Evolutionary conservation across 768 basidiomycete genomes (phyloP).

Genomic region (Piloderma croceum): DNA sequence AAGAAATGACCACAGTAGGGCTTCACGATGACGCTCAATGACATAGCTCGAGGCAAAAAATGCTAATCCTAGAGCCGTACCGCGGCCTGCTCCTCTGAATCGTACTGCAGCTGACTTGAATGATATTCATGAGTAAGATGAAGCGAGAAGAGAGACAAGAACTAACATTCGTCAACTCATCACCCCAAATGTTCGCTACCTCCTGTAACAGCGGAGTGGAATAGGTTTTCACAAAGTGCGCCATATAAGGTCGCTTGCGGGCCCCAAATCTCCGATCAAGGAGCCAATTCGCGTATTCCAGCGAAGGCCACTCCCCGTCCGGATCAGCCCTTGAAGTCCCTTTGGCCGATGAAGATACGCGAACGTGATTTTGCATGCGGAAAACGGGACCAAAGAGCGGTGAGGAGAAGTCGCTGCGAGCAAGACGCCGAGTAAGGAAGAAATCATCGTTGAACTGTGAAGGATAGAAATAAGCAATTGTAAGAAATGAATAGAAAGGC

Average conservation of each 20-base stretch:
- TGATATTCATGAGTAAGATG: background rate
- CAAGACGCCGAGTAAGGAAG: constrained; percentile 9
- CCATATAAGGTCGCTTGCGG: constrained; percentile 9
- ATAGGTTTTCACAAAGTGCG: constrained; percentile 11
- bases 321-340: constrained; percentile 6
- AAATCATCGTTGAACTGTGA: constrained; percentile 15
- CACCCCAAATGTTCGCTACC: constrained; percentile 10
- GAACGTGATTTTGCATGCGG: constrained; percentile 12
- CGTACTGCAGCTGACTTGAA: constrained; percentile 9
- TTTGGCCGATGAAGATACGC: constrained; percentile 6
- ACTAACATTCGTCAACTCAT: constrained; percentile 7
- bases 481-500: too few relatives aligned
- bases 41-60: too few relatives aligned
- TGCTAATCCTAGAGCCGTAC: too few relatives aligned
- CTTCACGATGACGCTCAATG: too few relatives aligned
- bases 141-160: background rate
- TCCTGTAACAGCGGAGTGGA: constrained; percentile 11
- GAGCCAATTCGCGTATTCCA: constrained; percentile 6
- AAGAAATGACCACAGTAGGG: too few relatives aligned
- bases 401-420: constrained; percentile 9
- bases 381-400: constrained; percentile 13
- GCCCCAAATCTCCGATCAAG: constrained; percentile 11
- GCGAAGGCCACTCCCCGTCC: constrained; percentile 15
- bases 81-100: constrained; percentile 17
- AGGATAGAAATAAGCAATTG: background rate